These are phyloP conservation scores for Aspergillus avenaceus DNA, from an alignment of 495 filamentous ascomycete species.

Conservation along the genomic window DNA sequence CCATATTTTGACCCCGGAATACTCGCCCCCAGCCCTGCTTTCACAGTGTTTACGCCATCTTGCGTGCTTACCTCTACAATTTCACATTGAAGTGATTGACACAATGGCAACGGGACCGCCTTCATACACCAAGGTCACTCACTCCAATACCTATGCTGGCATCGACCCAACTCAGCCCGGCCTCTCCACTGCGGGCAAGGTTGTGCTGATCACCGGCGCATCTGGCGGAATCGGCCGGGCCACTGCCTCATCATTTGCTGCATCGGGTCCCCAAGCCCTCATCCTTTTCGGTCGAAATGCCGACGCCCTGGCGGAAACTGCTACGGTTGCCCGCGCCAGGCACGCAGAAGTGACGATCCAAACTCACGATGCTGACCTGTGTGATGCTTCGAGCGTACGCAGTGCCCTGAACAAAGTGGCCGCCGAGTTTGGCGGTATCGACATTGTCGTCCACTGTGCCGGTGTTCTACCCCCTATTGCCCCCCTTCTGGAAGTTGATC, in stretches of 20 bases:
- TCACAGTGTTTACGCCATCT: too few relatives aligned
- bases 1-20: too few relatives aligned
- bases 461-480: constrained; percentile 16
- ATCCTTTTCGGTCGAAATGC: constrained; percentile 34
- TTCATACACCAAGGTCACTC: constrained; percentile 17
- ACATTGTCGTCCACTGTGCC: constrained; percentile 36
- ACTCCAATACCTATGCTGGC: constrained; percentile 16
- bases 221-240: constrained; percentile 17
- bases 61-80: too few relatives aligned
- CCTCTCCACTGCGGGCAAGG: constrained; percentile 30
- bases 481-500: constrained; percentile 17
- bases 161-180: constrained; percentile 17
- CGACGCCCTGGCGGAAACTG: constrained; percentile 26
- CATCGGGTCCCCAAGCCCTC: constrained; percentile 13
- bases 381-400: constrained; percentile 16
- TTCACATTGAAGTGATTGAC: too few relatives aligned
- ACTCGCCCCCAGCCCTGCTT: too few relatives aligned
- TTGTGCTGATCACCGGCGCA: constrained; percentile 18
- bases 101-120: constrained; percentile 16
- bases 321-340: constrained; percentile 24
- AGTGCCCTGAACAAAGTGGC: constrained; percentile 9
- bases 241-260: constrained; percentile 44
- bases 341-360: constrained; percentile 10
- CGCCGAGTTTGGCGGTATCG: constrained; percentile 19
- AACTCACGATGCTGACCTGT: constrained; percentile 13